Percentiles rank a stretch among this genome's conserved stretches.
These are phyloP conservation scores for Coemansia sp. DNA, from an alignment of 192 early-diverging fungal genomes.

Conservation along the genomic window DNA sequence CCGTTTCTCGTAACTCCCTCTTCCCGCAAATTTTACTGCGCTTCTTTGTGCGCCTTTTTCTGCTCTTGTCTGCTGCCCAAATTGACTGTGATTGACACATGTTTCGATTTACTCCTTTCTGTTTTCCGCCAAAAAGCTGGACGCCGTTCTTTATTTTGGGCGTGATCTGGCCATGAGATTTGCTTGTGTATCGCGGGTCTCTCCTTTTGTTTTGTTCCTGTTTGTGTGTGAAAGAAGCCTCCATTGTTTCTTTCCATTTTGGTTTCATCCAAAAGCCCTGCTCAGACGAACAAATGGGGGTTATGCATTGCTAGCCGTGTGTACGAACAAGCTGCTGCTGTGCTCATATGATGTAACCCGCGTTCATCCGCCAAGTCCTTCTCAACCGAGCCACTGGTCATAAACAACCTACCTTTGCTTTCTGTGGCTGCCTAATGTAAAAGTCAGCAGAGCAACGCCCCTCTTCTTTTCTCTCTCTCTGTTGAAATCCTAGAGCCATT, in stretches of 20 bases:
- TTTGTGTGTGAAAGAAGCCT: too few species aligned
- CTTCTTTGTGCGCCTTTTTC: background rate
- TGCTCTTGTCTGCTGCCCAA: conserved; percentile 5
- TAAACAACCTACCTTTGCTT: background rate
- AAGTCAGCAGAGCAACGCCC: background rate
- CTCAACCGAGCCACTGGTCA: background rate
- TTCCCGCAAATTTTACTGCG: conserved; percentile 4
- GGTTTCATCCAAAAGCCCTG: background rate
- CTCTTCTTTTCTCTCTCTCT: background rate
- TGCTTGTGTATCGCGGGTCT: background rate
- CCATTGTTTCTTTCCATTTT: background rate
- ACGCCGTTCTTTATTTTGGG: background rate
- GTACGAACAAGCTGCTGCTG: background rate
- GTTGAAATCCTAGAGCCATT: background rate
- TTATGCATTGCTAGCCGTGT: background rate
- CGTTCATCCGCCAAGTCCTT: background rate
- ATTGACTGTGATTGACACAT: conserved; percentile 6
- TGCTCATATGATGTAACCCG: background rate
- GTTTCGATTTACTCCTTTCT: conserved; percentile 3
- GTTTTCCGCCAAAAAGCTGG: background rate
- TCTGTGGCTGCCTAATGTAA: background rate
- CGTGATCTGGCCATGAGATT: conserved; percentile 25
- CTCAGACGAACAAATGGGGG: background rate
- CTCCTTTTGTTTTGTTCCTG: background rate
- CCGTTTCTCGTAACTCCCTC: conserved; percentile 27